phyloP scores from a whole-genome alignment of 495 filamentous ascomycete genomes.

The Penicillium pulvis region DNA sequence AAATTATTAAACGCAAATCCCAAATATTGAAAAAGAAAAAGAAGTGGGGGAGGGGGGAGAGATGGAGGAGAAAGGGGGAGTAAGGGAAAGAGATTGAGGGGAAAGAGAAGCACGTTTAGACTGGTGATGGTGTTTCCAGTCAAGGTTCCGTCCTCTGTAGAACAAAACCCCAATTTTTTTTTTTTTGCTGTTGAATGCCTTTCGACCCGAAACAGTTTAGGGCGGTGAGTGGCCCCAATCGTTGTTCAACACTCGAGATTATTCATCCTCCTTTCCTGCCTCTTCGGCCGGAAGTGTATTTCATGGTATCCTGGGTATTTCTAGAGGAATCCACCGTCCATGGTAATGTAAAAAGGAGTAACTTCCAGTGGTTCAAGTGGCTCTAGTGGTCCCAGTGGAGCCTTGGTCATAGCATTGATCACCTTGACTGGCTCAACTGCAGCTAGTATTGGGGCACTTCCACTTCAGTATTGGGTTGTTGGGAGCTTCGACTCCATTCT shows the following conservation, averaged over 20 bases:
- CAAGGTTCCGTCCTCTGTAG: too few species aligned
- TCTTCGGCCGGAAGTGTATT: neutral
- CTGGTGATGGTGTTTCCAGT: too few species aligned
- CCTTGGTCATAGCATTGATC: neutral
- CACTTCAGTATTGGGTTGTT: constrained; percentile 8
- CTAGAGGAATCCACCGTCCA: neutral
- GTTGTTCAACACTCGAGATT: constrained; percentile 13
- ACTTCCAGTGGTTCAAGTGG: neutral
- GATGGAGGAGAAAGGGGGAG: constrained; percentile 24
- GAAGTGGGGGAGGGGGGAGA: constrained; percentile 29
- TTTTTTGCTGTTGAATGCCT: constrained; percentile 29
- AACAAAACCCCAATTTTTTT: neutral
- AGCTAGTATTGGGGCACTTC: neutral
- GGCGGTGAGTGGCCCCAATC: constrained; percentile 26
- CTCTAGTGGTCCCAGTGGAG: constrained; percentile 1
- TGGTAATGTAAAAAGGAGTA: neutral
- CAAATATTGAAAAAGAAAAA: constrained; percentile 18
- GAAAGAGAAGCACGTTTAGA: constrained; percentile 17
- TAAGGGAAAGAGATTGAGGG: constrained; percentile 19
- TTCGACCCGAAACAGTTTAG: constrained; percentile 25
- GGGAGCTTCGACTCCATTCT: constrained; percentile 5
- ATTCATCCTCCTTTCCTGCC: neutral
- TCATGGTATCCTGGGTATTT: neutral
- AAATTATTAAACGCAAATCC: constrained; percentile 9
- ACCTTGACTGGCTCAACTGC: constrained; percentile 4